Evolutionary conservation across 2,329 filamentous ascomycete genomes (phyloP).

Genomic region (Penicillium sp.): DNA sequence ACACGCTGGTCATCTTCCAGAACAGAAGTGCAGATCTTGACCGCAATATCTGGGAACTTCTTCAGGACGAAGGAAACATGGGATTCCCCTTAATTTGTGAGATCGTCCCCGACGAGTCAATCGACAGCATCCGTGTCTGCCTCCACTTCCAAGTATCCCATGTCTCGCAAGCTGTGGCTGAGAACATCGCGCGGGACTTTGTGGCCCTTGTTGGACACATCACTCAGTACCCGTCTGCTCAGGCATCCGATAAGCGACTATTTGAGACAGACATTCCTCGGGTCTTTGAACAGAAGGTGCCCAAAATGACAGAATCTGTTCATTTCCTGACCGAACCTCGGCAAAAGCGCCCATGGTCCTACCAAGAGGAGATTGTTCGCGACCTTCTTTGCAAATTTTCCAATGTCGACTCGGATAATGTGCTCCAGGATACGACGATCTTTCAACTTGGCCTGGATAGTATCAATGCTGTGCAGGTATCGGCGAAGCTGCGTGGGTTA

Average conservation of each 20-base stretch:
- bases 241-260: conserved; percentile 25
- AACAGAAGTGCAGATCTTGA: conserved; percentile 51
- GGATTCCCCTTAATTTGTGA: conserved; percentile 75
- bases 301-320: not conserved
- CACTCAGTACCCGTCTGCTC: conserved; percentile 28
- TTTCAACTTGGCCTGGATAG: conserved; percentile 89
- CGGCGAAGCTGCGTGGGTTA: conserved; percentile 60
- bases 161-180: conserved; percentile 19
- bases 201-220: conserved; percentile 33
- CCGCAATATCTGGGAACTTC: conserved; percentile 48
- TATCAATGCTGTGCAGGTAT: conserved; percentile 78
- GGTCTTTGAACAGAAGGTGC: conserved; percentile 23
- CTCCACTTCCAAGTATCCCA: conserved; percentile 57
- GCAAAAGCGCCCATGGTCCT: conserved; percentile 44
- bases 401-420: conserved; percentile 46
- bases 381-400: conserved; percentile 59
- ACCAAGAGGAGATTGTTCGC: conserved; percentile 53
- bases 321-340: conserved; percentile 4
- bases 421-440: conserved; percentile 66
- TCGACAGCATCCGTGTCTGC: conserved; percentile 56
- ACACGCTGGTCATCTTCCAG: conserved; percentile 77
- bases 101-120: conserved; percentile 55
- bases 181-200: conserved; percentile 29
- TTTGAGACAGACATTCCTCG: conserved; percentile 22
- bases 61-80: conserved; percentile 54